phyloP scores from a whole-genome alignment of 805 yeast genomes.

The Schwanniomyces occidentalis region DNA sequence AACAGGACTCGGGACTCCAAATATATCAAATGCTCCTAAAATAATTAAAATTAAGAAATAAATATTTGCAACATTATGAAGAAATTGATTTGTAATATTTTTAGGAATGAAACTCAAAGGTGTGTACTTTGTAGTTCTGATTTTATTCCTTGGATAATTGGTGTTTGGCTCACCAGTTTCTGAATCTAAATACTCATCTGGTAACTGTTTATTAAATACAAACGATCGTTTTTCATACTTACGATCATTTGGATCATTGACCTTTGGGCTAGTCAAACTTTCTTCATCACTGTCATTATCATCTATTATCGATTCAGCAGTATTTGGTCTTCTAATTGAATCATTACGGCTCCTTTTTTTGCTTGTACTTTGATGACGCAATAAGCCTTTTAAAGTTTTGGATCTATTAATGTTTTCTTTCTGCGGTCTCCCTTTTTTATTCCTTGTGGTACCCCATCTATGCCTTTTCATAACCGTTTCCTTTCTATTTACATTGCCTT shows the following conservation, averaged over 20 bases:
- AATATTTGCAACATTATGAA: slow-evolving; percentile 80
- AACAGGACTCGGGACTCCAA: slow-evolving; percentile 81
- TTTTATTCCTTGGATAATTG: slow-evolving; percentile 82
- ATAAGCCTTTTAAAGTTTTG: slow-evolving; percentile 54
- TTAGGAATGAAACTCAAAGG: slow-evolving; percentile 88
- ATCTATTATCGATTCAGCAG: slow-evolving; percentile 25
- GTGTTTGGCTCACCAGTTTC: slow-evolving; percentile 57
- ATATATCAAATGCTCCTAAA: slow-evolving; percentile 73
- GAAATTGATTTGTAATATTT: slow-evolving; percentile 73
- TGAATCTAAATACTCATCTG: slow-evolving; percentile 57
- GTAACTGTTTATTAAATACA: slow-evolving; percentile 60
- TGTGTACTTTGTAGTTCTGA: slow-evolving; percentile 93
- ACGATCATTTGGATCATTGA: slow-evolving; percentile 32
- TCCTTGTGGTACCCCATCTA: slow-evolving; percentile 90
- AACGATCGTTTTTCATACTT: slow-evolving; percentile 44
- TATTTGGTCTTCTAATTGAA: slow-evolving; percentile 18
- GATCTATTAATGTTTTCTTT: slow-evolving; percentile 51
- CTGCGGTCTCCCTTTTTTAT: slow-evolving; percentile 65
- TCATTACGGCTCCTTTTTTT: slow-evolving; percentile 12
- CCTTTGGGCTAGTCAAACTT: slow-evolving; percentile 29
- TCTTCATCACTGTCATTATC: slow-evolving; percentile 24
- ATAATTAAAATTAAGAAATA: slow-evolving; percentile 81
- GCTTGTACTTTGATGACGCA: slow-evolving; percentile 26
- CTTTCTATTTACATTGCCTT: slow-evolving; percentile 23
- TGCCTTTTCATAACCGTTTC: slow-evolving; percentile 68